Percentiles rank a stretch among this genome's conserved stretches.
phyloP scores from a whole-genome alignment of 2,329 filamentous ascomycete species.

The Colletotrichum tofieldiae region DNA sequence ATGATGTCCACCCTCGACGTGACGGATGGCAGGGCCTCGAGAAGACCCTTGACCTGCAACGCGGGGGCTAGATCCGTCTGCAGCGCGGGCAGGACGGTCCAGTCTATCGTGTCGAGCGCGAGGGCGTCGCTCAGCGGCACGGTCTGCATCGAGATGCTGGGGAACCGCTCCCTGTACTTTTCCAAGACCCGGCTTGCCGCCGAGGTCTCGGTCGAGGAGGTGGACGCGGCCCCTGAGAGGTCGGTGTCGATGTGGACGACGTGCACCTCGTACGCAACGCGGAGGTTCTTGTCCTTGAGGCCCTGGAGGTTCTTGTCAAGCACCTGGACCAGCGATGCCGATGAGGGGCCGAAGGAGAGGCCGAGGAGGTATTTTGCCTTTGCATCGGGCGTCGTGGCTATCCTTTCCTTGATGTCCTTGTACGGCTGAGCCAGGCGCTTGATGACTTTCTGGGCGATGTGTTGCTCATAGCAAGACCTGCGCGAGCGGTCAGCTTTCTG shows the following conservation, averaged over 20 bases:
- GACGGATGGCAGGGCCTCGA: slow-evolving; percentile 77
- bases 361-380: slow-evolving; percentile 78
- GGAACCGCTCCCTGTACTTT: slow-evolving; percentile 73
- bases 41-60: slow-evolving; percentile 66
- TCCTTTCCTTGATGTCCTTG: slow-evolving; percentile 58
- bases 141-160: slow-evolving; percentile 75
- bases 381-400: slow-evolving; percentile 41
- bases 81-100: slow-evolving; percentile 61
- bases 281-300: slow-evolving; percentile 75
- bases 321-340: slow-evolving; percentile 82
- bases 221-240: slow-evolving; percentile 45
- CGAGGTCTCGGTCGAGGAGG: slow-evolving; percentile 43
- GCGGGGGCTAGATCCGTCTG: slow-evolving; percentile 48
- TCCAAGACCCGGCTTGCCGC: slow-evolving; percentile 63
- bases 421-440: slow-evolving; percentile 76
- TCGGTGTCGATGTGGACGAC: slow-evolving; percentile 70
- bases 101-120: slow-evolving; percentile 66
- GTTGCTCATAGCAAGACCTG: slow-evolving; percentile 81
- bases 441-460: slow-evolving; percentile 83
- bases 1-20: slow-evolving; percentile 84
- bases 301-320: slow-evolving; percentile 78
- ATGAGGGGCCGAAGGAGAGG: slow-evolving; percentile 87
- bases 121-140: slow-evolving; percentile 77
- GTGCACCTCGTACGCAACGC: slow-evolving; percentile 77
- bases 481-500: slow-evolving; percentile 4